Conservation (phyloP, 1,284 basidiomycete genomes). For the Hymenochaete sp. region DNA sequence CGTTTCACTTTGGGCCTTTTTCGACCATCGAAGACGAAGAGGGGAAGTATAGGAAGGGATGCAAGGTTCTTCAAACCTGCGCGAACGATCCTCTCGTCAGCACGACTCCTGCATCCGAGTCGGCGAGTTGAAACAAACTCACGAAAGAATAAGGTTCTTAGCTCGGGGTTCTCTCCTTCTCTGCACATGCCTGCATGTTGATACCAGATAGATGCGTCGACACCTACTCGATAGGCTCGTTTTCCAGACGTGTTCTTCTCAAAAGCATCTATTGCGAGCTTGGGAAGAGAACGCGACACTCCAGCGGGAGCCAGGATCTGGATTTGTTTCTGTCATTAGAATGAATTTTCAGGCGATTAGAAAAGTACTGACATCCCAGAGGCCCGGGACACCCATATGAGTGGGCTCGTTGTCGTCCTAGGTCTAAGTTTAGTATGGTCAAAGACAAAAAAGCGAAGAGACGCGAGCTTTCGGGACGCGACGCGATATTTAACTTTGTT, state of each 20-base stretch:
- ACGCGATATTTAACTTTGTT: too few species aligned
- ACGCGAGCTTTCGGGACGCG: too few species aligned
- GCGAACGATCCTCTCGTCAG: too few species aligned
- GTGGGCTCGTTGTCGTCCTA: too few species aligned
- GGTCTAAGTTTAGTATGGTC: too few species aligned
- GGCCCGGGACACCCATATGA: conserved; percentile 24
- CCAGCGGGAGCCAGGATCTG: conserved; percentile 60
- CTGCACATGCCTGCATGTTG: conserved; percentile 65
- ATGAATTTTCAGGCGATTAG: not conserved
- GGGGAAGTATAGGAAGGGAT: conserved; percentile 69
- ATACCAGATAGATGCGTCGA: conserved; percentile 79
- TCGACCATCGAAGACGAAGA: conserved; percentile 95
- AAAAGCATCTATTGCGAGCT: conserved; percentile 63
- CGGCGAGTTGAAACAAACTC: too few species aligned
- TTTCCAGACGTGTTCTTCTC: conserved; percentile 45
- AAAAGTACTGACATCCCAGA: conserved; percentile 28
- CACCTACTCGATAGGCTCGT: conserved; percentile 63
- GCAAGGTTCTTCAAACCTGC: conserved; percentile 71
- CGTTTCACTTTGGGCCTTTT: conserved; percentile 78
- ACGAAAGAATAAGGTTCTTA: conserved; percentile 70
- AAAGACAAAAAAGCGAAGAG: too few species aligned
- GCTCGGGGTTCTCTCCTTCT: conserved; percentile 72
- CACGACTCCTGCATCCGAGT: too few species aligned
- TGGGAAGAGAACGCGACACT: conserved; percentile 53
- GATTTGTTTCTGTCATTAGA: not conserved